These are phyloP conservation scores for Thermothelomyces thermophilus DNA, from an alignment of 2,329 filamentous ascomycete genomes.

Conservation along the genomic window DNA sequence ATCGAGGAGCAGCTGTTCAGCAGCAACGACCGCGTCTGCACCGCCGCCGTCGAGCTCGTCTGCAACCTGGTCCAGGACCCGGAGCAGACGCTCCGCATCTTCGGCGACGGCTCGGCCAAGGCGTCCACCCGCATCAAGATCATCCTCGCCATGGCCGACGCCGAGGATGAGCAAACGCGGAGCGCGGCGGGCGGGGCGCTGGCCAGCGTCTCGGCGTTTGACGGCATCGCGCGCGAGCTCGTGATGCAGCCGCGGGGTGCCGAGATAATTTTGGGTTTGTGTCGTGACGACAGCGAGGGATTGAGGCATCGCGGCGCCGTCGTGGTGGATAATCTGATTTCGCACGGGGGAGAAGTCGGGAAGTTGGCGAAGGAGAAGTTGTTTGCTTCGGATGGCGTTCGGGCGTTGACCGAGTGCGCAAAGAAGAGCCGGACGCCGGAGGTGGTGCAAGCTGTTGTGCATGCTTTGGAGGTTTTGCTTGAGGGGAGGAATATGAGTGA, in stretches of 20 bases:
- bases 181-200: constrained; percentile 83
- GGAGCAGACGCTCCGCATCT: constrained; percentile 56
- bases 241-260: constrained; percentile 66
- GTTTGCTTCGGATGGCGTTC: constrained; percentile 55
- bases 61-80: constrained; percentile 79
- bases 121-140: constrained; percentile 73
- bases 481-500: constrained; percentile 4
- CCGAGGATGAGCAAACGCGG: constrained; percentile 72
- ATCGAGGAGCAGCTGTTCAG: constrained; percentile 81
- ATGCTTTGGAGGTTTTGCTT: constrained; percentile 64
- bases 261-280: constrained; percentile 72
- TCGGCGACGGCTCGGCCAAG: constrained; percentile 56
- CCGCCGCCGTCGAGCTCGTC: constrained; percentile 79
- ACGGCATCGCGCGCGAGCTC: constrained; percentile 65
- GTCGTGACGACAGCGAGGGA: constrained; percentile 59
- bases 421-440: constrained; percentile 62
- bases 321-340: constrained; percentile 65
- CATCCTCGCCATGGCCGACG: constrained; percentile 78
- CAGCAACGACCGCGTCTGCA: constrained; percentile 66
- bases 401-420: constrained; percentile 62
- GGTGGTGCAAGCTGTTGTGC: constrained; percentile 64
- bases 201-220: constrained; percentile 74
- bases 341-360: constrained; percentile 59
- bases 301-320: constrained; percentile 68
- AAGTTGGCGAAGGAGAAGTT: constrained; percentile 53